Evolutionary conservation across 148 eudicot species (phyloP).

Genomic region (Silene conica): DNA sequence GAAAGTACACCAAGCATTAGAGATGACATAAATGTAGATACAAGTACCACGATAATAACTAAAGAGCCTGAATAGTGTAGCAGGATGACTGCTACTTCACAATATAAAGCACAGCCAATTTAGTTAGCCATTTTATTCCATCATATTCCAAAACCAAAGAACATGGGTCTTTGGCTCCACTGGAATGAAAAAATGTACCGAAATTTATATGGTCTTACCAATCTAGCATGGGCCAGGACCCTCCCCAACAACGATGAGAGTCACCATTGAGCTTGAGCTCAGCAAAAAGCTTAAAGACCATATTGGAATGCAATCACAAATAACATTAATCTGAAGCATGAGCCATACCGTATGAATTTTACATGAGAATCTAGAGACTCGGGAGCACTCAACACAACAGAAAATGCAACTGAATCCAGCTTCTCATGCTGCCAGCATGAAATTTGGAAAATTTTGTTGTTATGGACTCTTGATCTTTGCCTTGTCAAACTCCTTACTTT

Average conservation of each 20-base stretch:
- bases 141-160: background rate
- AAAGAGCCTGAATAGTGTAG: background rate
- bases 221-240: background rate
- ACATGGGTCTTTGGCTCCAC: background rate
- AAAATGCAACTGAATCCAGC: conserved; percentile 61
- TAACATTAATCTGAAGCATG: conserved; percentile 6
- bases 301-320: background rate
- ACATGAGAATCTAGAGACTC: conserved; percentile 35
- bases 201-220: too few species aligned
- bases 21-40: background rate
- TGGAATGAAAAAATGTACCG: background rate
- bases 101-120: too few species aligned
- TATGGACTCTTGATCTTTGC: conserved; percentile 23
- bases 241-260: background rate
- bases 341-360: conserved; percentile 56
- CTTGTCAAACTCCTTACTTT: conserved; percentile 45
- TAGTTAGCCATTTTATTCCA: background rate
- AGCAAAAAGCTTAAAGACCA: background rate
- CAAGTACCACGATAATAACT: background rate
- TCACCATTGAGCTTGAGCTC: background rate
- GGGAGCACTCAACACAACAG: conserved; percentile 39
- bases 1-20: conserved; percentile 4
- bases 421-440: conserved; percentile 68
- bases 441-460: conserved; percentile 20
- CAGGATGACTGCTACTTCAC: background rate